A percentile compares a stretch with the other conserved stretches of the same genome.
Evolutionary conservation across 1,284 basidiomycete genomes (phyloP).

Genomic region (Entoloma clypeatum): DNA sequence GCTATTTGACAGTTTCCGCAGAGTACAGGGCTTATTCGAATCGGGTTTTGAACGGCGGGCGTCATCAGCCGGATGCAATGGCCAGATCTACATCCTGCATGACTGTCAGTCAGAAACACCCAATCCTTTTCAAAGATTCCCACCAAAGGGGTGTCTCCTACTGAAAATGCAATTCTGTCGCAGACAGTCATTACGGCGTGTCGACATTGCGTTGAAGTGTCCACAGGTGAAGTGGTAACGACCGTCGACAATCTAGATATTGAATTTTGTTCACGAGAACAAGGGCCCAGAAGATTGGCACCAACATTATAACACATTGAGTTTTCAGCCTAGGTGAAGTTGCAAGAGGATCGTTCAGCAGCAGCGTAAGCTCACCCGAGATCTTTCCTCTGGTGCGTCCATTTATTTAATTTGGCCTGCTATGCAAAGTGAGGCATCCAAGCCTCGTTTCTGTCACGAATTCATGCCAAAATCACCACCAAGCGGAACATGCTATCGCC

Average conservation of each 20-base stretch:
- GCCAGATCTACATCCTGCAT: slow-evolving; percentile 55
- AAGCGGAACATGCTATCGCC: slow-evolving; percentile 34
- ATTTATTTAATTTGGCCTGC: slow-evolving; percentile 18
- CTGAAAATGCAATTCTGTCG: slow-evolving; percentile 68
- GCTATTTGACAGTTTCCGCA: slow-evolving; percentile 53
- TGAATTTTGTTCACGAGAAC: slow-evolving; percentile 12
- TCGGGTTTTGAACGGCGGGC: slow-evolving; percentile 67
- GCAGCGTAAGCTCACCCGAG: too few relatives aligned
- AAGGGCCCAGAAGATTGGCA: slow-evolving; percentile 12
- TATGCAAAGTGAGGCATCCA: slow-evolving; percentile 29
- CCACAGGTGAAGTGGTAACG: slow-evolving; percentile 67
- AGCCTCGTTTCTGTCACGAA: slow-evolving; percentile 45
- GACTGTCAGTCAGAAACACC: not conserved
- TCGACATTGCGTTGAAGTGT: slow-evolving; percentile 75
- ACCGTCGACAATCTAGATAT: slow-evolving; percentile 67
- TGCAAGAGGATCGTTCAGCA: too few relatives aligned
- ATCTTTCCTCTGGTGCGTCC: slow-evolving; percentile 4
- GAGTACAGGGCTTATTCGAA: slow-evolving; percentile 58
- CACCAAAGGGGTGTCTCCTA: slow-evolving; percentile 54
- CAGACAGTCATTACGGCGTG: slow-evolving; percentile 64
- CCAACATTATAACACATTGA: slow-evolving; percentile 77
- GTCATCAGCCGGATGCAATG: slow-evolving; percentile 66
- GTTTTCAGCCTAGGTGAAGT: slow-evolving; percentile 19
- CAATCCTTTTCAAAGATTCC: slow-evolving; percentile 22
- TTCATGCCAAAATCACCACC: too few relatives aligned